These are phyloP conservation scores for Mariannaea elegans DNA, from an alignment of 2,329 filamentous ascomycete genomes.

Conservation along the genomic window DNA sequence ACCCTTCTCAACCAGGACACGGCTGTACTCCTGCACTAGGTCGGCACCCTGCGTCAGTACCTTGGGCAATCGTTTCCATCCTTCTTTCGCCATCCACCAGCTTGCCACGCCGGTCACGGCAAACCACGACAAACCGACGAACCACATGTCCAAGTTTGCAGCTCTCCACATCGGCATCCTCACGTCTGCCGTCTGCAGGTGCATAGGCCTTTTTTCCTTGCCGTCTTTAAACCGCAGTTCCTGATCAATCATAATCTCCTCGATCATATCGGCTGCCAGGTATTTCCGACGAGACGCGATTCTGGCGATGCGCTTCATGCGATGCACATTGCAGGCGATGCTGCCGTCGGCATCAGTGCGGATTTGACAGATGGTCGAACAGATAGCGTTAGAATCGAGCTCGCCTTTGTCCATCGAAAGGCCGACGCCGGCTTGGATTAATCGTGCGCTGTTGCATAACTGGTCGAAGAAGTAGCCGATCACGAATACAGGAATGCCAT, in stretches of 20 bases:
- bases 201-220: constrained; percentile 46
- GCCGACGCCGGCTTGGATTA: constrained; percentile 47
- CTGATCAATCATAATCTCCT: constrained; percentile 52
- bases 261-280: constrained; percentile 49
- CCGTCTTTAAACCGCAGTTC: constrained; percentile 35
- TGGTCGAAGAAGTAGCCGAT: constrained; percentile 55
- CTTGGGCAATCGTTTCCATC: constrained; percentile 26
- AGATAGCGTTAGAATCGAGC: constrained; percentile 46
- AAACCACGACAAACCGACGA: constrained; percentile 29
- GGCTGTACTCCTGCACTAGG: constrained; percentile 1
- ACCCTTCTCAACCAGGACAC: constrained; percentile 1
- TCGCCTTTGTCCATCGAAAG: constrained; percentile 48
- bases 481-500: constrained; percentile 48
- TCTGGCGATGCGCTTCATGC: constrained; percentile 50
- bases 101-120: constrained; percentile 13
- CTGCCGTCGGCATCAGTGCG: constrained; percentile 42
- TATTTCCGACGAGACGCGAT: constrained; percentile 48
- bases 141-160: constrained; percentile 50
- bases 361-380: constrained; percentile 40
- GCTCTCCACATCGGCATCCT: constrained; percentile 51
- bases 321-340: constrained; percentile 44
- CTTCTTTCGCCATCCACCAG: constrained; percentile 33
- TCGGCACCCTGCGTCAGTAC: constrained; percentile 7
- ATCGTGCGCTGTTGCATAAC: constrained; percentile 47
- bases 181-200: constrained; percentile 54